Conservation (phyloP, 306 rosid species). For the Vicia sativa region DNA sequence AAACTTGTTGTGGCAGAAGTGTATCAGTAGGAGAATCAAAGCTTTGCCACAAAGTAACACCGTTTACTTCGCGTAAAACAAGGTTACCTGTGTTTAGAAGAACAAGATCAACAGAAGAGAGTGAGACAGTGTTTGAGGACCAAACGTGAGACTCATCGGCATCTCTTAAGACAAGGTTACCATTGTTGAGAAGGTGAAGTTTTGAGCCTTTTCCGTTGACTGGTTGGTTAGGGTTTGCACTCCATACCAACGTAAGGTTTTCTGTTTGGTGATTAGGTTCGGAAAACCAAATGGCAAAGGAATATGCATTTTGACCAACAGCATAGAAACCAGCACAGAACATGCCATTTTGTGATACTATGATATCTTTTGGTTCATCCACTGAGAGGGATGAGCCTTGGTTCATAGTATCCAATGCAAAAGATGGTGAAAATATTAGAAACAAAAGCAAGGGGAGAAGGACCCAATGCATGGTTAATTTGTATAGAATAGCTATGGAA, state of each 20-base stretch:
- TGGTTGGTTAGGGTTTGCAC: slow-evolving; percentile 51
- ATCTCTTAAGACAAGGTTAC: slow-evolving; percentile 48
- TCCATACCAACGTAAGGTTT: slow-evolving; percentile 50
- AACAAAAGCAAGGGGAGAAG: neutral
- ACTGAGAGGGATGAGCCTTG: slow-evolving; percentile 47
- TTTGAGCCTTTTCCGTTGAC: slow-evolving; percentile 56
- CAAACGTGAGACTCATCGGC: slow-evolving; percentile 44
- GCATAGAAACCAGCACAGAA: slow-evolving; percentile 56
- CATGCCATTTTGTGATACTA: slow-evolving; percentile 39
- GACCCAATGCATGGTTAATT: slow-evolving; percentile 12
- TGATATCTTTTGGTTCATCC: slow-evolving; percentile 42
- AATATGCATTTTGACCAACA: slow-evolving; percentile 55
- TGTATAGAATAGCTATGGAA: neutral
- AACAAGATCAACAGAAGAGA: slow-evolving; percentile 1
- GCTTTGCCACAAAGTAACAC: slow-evolving; percentile 51
- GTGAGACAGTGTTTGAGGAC: slow-evolving; percentile 46
- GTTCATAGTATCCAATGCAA: slow-evolving; percentile 3
- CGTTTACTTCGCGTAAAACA: slow-evolving; percentile 11
- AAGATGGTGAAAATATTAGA: slow-evolving; percentile 11
- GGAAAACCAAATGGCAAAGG: slow-evolving; percentile 62
- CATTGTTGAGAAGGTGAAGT: slow-evolving; percentile 44
- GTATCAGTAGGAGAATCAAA: slow-evolving; percentile 58
- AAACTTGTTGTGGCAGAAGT: slow-evolving; percentile 48
- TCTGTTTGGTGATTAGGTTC: slow-evolving; percentile 16
- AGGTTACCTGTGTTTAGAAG: slow-evolving; percentile 51